phyloP scores from a whole-genome alignment of 371 early-diverging fungal species.

The Syncephalastrum sp. region DNA sequence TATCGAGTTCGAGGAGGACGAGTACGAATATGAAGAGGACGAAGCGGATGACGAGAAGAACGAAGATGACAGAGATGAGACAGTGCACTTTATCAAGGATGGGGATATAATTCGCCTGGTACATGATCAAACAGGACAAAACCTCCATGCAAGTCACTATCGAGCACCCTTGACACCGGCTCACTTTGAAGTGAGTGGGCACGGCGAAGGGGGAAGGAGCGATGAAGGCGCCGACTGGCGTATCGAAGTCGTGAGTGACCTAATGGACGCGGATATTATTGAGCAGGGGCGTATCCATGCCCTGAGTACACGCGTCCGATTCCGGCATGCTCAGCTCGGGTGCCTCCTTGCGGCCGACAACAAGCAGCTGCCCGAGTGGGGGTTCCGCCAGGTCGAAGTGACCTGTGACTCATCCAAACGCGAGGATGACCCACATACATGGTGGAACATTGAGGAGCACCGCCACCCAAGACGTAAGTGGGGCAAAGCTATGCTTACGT shows the following conservation, averaged over 20 bases:
- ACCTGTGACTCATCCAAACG: constrained; percentile 76
- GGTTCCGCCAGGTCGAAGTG: constrained; percentile 96
- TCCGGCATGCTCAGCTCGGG: constrained; percentile 78
- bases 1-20: constrained; percentile 29
- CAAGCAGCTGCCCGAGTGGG: constrained; percentile 96
- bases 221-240: constrained; percentile 92
- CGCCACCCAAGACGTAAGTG: constrained; percentile 65
- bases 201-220: constrained; percentile 68
- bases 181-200: constrained; percentile 91
- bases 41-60: not conserved
- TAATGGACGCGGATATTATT: constrained; percentile 17
- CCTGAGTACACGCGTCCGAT: constrained; percentile 85
- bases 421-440: constrained; percentile 57
- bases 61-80: constrained; percentile 13
- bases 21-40: constrained; percentile 26
- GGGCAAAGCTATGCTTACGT: not conserved
- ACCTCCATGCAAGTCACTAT: constrained; percentile 84
- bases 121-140: constrained; percentile 72
- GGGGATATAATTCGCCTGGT: constrained; percentile 85
- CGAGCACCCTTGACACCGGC: constrained; percentile 80
- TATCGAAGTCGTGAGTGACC: constrained; percentile 82
- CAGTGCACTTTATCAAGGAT: constrained; percentile 65
- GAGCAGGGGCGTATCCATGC: constrained; percentile 61
- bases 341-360: constrained; percentile 84
- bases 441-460: constrained; percentile 99